Evolutionary conservation across 768 basidiomycete species (phyloP), one percentile per base, ranked within the genome.

Genomic region (Lactarius sanguifluus): DNA sequence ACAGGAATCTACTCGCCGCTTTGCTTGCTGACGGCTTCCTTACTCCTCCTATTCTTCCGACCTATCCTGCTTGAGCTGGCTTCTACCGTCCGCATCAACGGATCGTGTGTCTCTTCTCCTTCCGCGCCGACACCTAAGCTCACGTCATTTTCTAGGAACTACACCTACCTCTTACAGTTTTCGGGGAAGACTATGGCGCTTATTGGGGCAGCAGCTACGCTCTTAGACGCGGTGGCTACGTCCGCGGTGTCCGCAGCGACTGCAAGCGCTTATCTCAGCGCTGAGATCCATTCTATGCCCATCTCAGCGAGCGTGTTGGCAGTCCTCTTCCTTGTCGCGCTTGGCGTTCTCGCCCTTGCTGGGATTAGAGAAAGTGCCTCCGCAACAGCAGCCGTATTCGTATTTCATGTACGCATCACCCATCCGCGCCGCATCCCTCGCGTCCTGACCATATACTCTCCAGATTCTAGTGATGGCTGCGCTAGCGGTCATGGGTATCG

Each of bases 171-270:
- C 18, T 5, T 66, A 16, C 65, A 66, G 15, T 66, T 66, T 57
- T 65, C 70, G 5, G 70, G 70, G 25, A 69, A 61, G 23, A 54
- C 57, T 38, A 32, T 64, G 15, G 60, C 70, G 9, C 61, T 71
- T 36, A 61, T 71, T 50, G 70, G 70, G 16, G 70, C 68, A 5
- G 68, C 68, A 0, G 64, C 68, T 2, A 71, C 70, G 2, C 59
- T 71, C 9, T 57, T 69, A 28, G 70, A 71, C 40, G 68, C 70
- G 1, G 56, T 69, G 10, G 64, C 68, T 5, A 71, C 70, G 12
- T 65, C 70, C 32, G 62, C 68, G 1, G 70, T 71, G 25, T 71
- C 70, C 6, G 70, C 70, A 9, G 68, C 70, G 5, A 69, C 68
- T 3, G 70, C 70, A 4, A 66, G 68, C 52, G 61, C 70, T 20